Conservation (phyloP, 2,329 filamentous ascomycete species). For the Aspergillus sclerotialis region DNA sequence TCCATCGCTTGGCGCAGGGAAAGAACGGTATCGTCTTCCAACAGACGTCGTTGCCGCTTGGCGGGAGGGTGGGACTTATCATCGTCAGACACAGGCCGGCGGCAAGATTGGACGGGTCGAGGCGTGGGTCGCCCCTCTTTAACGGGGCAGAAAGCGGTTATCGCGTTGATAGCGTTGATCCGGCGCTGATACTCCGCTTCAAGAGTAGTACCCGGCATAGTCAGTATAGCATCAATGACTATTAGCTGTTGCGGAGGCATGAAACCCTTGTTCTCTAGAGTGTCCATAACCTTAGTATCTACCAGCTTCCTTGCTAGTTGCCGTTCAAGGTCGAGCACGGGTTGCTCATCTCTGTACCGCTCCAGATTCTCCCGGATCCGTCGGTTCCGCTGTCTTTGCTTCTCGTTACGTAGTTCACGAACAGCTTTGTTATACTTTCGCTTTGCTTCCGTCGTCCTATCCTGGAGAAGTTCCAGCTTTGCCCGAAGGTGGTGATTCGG, state of each 20-base stretch:
- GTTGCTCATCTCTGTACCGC: slow-evolving; percentile 12
- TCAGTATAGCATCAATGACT: slow-evolving; percentile 16
- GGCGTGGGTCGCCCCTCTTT: slow-evolving; percentile 13
- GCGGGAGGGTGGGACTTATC: slow-evolving; percentile 44
- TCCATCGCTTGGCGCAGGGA: slow-evolving; percentile 9
- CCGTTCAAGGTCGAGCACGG: slow-evolving; percentile 12
- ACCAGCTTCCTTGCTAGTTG: slow-evolving; percentile 11
- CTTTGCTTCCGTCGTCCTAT: slow-evolving; percentile 6
- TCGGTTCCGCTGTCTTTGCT: slow-evolving; percentile 10
- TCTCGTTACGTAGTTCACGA: slow-evolving; percentile 11
- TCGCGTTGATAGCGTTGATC: slow-evolving; percentile 17
- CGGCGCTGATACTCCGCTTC: slow-evolving; percentile 15
- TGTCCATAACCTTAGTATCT: slow-evolving; percentile 5
- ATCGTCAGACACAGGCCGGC: slow-evolving; percentile 43
- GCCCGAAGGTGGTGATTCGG: slow-evolving; percentile 3
- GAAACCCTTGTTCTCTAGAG: slow-evolving; percentile 12
- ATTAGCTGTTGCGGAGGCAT: slow-evolving; percentile 16
- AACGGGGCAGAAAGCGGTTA: slow-evolving; percentile 15
- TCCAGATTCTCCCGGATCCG: slow-evolving; percentile 10
- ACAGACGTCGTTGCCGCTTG: slow-evolving; percentile 16
- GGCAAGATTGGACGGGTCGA: slow-evolving; percentile 3
- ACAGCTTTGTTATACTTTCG: slow-evolving; percentile 7
- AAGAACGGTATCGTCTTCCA: slow-evolving; percentile 7
- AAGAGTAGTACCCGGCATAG: slow-evolving; percentile 13
- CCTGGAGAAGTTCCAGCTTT: slow-evolving; percentile 6